These are phyloP conservation scores for Dissophora ornata DNA, from an alignment of 192 early-diverging fungal genomes.

Conservation along the genomic window DNA sequence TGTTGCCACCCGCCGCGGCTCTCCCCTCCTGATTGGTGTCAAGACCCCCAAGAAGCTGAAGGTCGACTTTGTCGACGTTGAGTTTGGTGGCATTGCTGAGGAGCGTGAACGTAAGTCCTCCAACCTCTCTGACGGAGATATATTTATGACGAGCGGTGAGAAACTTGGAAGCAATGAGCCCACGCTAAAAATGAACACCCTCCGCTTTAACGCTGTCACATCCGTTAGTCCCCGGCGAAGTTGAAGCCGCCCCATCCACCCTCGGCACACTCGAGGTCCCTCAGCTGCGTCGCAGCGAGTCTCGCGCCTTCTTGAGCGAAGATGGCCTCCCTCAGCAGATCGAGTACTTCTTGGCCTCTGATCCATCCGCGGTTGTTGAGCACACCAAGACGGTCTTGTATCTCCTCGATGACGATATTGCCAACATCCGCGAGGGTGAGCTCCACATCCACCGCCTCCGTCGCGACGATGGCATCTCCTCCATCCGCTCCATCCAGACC, in stretches of 20 bases:
- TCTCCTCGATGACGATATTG: conserved; percentile 99
- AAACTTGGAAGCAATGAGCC: no score
- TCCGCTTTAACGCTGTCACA: no score
- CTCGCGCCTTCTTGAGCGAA: conserved; percentile 93
- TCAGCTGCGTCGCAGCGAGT: conserved; percentile 84
- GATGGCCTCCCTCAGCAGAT: conserved; percentile 96
- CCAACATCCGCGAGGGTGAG: conserved; percentile 91
- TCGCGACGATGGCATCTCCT: conserved; percentile 92
- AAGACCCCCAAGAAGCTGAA: conserved; percentile 97
- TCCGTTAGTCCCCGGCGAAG: conserved; percentile 62
- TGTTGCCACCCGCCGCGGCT: conserved; percentile 96
- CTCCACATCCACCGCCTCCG: conserved; percentile 98
- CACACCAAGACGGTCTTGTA: conserved; percentile 99
- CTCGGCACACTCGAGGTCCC: conserved; percentile 62
- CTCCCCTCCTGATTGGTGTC: conserved; percentile 97
- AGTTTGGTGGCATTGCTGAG: conserved; percentile 70
- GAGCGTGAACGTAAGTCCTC: no score
- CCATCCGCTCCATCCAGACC: conserved; percentile 97
- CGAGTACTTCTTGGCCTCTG: conserved; percentile 98
- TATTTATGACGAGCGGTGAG: no score
- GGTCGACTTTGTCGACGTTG: conserved; percentile 99
- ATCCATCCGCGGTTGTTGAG: conserved; percentile 97
- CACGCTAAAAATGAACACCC: no score
- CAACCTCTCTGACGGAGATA: no score
- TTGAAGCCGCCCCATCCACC: conserved; percentile 54